These are phyloP conservation scores for Actinomucor elegans DNA, from an alignment of 371 early-diverging fungal genomes.

Conservation along the genomic window DNA sequence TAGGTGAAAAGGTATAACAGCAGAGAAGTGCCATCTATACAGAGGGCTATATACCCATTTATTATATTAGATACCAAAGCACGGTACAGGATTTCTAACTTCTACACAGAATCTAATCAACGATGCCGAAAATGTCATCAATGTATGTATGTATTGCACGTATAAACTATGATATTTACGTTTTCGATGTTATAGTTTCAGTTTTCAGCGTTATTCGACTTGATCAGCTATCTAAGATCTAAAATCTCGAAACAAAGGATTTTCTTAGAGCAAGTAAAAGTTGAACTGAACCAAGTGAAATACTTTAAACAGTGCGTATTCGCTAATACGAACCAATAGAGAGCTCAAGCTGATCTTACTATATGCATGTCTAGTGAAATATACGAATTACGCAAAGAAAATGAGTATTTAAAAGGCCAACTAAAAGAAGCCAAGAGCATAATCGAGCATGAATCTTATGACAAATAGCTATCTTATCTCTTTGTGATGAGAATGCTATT, in stretches of 20 bases:
- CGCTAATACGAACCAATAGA: too few species aligned
- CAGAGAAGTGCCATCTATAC: neutral
- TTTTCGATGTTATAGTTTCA: slow-evolving; percentile 7
- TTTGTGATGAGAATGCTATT: too few species aligned
- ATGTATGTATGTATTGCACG: neutral
- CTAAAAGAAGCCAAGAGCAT: neutral
- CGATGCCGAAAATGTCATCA: slow-evolving; percentile 14
- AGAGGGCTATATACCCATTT: neutral
- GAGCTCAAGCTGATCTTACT: neutral
- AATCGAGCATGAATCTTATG: too few species aligned
- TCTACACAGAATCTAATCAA: slow-evolving; percentile 11
- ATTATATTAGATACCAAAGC: slow-evolving; percentile 2
- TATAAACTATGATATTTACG: neutral
- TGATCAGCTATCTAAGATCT: slow-evolving; percentile 2
- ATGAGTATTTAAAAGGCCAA: neutral
- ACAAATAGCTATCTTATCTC: too few species aligned
- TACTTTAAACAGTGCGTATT: slow-evolving; percentile 7
- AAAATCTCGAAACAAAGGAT: slow-evolving; percentile 11
- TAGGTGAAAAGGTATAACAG: slow-evolving; percentile 19
- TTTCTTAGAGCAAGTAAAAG: slow-evolving; percentile 11
- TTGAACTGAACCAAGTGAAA: slow-evolving; percentile 4
- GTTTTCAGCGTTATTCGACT: neutral
- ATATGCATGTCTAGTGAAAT: neutral
- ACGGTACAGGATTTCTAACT: slow-evolving; percentile 8
- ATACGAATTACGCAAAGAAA: neutral